Percentiles rank a stretch among this genome's conserved stretches.
These are phyloP conservation scores for Jaapia argillacea DNA, from an alignment of 768 basidiomycete genomes.

Conservation along the genomic window DNA sequence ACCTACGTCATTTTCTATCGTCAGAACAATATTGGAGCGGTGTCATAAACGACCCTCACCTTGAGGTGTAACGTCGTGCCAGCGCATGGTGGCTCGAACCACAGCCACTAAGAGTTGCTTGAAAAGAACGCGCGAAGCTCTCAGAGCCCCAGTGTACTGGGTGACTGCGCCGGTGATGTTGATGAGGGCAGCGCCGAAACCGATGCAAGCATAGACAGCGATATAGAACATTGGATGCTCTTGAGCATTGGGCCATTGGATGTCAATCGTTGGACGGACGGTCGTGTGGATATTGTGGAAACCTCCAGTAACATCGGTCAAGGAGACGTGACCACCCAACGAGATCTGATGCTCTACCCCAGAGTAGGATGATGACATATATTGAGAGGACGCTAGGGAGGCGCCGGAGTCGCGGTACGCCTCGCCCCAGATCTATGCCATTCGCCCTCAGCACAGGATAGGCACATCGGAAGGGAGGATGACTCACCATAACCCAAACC, in stretches of 20 bases:
- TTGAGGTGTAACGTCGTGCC: conserved; percentile 77
- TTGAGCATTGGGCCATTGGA: conserved; percentile 43
- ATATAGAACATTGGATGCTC: conserved; percentile 66
- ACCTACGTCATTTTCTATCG: conserved; percentile 27
- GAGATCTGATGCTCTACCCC: conserved; percentile 16
- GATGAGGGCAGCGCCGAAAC: conserved; percentile 36
- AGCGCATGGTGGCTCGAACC: conserved; percentile 76
- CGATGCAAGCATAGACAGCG: conserved; percentile 54
- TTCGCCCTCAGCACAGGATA: background rate
- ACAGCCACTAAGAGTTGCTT: conserved; percentile 55
- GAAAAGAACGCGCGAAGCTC: conserved; percentile 26
- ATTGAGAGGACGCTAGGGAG: conserved; percentile 5
- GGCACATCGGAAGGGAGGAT: background rate
- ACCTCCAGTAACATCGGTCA: conserved; percentile 12
- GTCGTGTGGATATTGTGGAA: no score
- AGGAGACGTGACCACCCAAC: conserved; percentile 12
- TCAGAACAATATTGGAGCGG: background rate
- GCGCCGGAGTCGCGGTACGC: conserved; percentile 31
- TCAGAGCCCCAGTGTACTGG: conserved; percentile 51
- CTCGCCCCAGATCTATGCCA: conserved; percentile 55
- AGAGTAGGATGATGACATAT: conserved; percentile 11
- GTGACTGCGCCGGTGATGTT: conserved; percentile 35
- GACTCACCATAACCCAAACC: conserved; percentile 61
- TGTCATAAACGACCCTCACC: conserved; percentile 25
- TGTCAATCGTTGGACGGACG: no score